phyloP scores from a whole-genome alignment of 73 alveolate species.

The Diophrys sp. region DNA sequence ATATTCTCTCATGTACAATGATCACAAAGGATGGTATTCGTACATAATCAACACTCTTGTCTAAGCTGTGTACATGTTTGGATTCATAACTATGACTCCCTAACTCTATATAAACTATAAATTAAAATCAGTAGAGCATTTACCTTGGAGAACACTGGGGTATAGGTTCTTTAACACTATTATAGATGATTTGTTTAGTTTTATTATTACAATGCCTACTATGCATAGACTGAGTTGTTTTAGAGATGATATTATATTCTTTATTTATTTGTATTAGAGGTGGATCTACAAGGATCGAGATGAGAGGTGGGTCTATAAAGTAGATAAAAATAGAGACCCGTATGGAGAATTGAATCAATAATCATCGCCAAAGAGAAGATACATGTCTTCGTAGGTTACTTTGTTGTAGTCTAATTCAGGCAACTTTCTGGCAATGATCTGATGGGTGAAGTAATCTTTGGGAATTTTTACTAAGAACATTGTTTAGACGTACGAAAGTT shows the following conservation, averaged over 20 bases:
- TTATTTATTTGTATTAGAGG: conserved; percentile 95
- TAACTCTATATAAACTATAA: conserved; percentile 96
- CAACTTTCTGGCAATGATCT: too few relatives aligned
- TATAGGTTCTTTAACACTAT: conserved; percentile 96
- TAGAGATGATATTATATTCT: conserved; percentile 98
- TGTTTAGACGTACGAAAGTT: too few relatives aligned
- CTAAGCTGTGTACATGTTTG: conserved; percentile 85
- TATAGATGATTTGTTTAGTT: conserved; percentile 97
- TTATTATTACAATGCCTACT: conserved; percentile 91
- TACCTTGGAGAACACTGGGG: conserved; percentile 97
- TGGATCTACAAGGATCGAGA: conserved; percentile 64
- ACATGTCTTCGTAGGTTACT: too few relatives aligned
- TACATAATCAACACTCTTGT: conserved; percentile 81
- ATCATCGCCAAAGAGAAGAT: too few relatives aligned
- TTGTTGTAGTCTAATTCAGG: too few relatives aligned
- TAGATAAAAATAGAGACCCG: conserved; percentile 74
- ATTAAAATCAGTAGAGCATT: conserved; percentile 97
- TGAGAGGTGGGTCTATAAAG: conserved; percentile 87
- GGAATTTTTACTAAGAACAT: too few relatives aligned
- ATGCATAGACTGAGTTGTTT: conserved; percentile 94
- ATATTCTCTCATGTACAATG: conserved; percentile 72
- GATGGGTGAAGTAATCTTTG: too few relatives aligned
- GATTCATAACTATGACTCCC: conserved; percentile 98
- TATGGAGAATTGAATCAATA: conserved; percentile 17
- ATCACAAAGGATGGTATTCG: conserved; percentile 85